phyloP scores from a whole-genome alignment of 148 eudicot genomes.

The Vaccinium macrocarpon region DNA sequence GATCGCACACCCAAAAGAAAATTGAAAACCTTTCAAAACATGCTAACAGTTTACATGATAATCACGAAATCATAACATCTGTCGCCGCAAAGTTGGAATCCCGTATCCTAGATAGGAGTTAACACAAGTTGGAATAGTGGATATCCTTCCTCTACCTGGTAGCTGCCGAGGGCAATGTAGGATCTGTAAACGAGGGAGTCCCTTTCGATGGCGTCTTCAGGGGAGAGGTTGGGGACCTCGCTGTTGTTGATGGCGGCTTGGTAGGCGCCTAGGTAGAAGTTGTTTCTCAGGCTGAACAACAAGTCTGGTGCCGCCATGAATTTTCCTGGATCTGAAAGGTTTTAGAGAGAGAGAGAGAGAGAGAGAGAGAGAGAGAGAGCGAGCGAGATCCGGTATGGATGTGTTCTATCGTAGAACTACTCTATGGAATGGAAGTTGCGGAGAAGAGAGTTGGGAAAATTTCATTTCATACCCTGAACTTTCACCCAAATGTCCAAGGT shows the following conservation, averaged over 20 bases:
- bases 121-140: not conserved
- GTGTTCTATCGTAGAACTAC: not conserved
- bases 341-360: not conserved
- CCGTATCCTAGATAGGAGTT: not conserved
- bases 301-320: slow-evolving; percentile 76
- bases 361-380: not conserved
- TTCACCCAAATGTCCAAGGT: no score
- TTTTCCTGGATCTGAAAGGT: not conserved
- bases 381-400: not conserved
- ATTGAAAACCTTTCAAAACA: no score
- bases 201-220: slow-evolving; percentile 63
- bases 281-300: slow-evolving; percentile 71
- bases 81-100: not conserved
- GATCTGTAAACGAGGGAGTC: slow-evolving; percentile 78
- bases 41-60: not conserved
- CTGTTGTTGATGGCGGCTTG: slow-evolving; percentile 87
- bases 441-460: not conserved
- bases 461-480: no score
- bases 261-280: slow-evolving; percentile 85
- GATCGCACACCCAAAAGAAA: no score
- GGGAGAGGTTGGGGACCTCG: slow-evolving; percentile 69
- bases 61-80: no score
- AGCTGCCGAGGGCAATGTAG: slow-evolving; percentile 85
- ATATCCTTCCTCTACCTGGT: slow-evolving; percentile 39
- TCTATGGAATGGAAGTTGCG: not conserved